These are phyloP conservation scores for Eleusine coracana DNA, from an alignment of 176 grass and related monocot genomes.

Conservation along the genomic window DNA sequence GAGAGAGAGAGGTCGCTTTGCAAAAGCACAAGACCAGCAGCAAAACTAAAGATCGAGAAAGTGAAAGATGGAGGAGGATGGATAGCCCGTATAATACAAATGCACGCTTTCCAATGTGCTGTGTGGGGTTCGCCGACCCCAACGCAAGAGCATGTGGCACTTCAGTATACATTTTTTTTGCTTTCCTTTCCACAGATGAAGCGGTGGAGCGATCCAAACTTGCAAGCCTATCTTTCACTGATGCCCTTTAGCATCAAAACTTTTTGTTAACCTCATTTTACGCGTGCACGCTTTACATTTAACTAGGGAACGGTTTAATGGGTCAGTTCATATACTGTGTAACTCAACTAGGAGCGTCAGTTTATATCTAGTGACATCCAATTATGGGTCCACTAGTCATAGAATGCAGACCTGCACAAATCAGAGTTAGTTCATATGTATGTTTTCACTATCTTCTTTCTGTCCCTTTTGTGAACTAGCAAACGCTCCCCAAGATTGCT, in stretches of 20 bases:
- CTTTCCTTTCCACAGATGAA: slow-evolving; percentile 32
- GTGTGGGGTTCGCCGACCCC: slow-evolving; percentile 31
- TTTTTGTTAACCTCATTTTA: no score
- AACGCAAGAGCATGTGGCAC: slow-evolving; percentile 28
- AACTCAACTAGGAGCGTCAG: no score
- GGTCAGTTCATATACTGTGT: no score
- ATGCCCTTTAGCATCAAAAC: no score
- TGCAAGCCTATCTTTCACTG: background rate
- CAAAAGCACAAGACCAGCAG: slow-evolving; percentile 26
- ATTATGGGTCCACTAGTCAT: no score
- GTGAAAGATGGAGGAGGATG: background rate
- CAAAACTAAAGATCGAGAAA: slow-evolving; percentile 28
- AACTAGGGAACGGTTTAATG: no score
- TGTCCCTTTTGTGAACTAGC: background rate
- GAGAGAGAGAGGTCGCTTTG: background rate
- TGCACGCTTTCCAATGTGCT: slow-evolving; percentile 47
- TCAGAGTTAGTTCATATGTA: no score
- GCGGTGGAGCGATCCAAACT: background rate
- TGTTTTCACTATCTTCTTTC: no score
- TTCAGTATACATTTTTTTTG: slow-evolving; percentile 2
- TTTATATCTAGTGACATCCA: no score
- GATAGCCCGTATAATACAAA: slow-evolving; percentile 34
- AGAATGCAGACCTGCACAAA: no score
- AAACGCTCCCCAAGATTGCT: slow-evolving; percentile 43
- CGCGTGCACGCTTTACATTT: no score